phyloP scores from a whole-genome alignment of 2,329 filamentous ascomycete genomes.

The Thelonectria rubi region DNA sequence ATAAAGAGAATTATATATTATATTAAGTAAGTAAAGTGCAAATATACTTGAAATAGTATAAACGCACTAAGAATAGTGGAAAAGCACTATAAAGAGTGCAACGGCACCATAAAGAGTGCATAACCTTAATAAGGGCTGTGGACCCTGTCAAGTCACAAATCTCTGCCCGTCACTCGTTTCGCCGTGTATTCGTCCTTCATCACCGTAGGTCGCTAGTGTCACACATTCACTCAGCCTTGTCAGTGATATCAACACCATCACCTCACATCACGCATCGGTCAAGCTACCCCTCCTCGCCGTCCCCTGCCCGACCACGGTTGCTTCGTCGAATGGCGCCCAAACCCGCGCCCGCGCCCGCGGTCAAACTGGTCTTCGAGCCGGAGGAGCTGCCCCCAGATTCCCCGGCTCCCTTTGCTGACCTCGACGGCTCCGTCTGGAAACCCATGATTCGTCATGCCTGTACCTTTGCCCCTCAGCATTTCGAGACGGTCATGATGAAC shows the following conservation, averaged over 20 bases:
- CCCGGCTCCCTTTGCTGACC: slow-evolving; percentile 42
- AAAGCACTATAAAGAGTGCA: too few relatives aligned
- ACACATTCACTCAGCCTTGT: background rate
- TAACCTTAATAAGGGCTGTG: too few relatives aligned
- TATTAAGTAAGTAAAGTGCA: too few relatives aligned
- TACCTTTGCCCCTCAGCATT: slow-evolving; percentile 70
- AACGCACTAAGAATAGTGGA: too few relatives aligned
- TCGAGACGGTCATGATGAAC: slow-evolving; percentile 75
- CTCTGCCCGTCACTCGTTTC: too few relatives aligned
- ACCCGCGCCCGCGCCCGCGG: background rate
- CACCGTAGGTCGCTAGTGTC: background rate
- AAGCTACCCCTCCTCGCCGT: background rate
- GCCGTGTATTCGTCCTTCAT: background rate
- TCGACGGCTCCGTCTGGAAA: slow-evolving; percentile 53
- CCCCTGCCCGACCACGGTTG: background rate
- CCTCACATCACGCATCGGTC: slow-evolving; percentile 4
- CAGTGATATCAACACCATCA: slow-evolving; percentile 6
- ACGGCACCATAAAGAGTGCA: too few relatives aligned
- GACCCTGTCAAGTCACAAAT: too few relatives aligned
- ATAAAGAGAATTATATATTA: too few relatives aligned
- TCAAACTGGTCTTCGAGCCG: slow-evolving; percentile 44
- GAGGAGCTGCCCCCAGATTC: slow-evolving; percentile 41
- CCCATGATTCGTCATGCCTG: slow-evolving; percentile 66
- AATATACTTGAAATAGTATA: too few relatives aligned
- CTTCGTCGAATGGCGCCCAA: slow-evolving; percentile 26